Base-by-base conservation (phyloP, 768 basidiomycete species). In the Dictyophora rubrovolvata region DNA sequence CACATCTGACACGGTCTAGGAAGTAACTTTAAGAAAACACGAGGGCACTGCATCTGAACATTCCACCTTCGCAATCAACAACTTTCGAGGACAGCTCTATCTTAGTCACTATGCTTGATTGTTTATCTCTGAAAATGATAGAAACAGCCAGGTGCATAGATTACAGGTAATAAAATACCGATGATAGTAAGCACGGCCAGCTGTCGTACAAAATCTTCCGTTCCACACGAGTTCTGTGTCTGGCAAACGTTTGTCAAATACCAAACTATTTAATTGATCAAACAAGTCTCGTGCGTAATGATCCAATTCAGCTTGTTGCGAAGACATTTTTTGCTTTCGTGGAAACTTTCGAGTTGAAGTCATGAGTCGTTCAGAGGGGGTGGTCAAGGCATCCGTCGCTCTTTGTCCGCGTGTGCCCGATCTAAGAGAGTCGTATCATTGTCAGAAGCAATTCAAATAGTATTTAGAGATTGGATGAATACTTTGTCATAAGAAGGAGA, bases 21-120 rank as follows among this genome's bases (percentile, higher is more conserved):
- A 12, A 1, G 34, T 58, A n/a, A 16, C 53, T 36, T 14, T 21
- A 4, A 16, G 46, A 23, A n/a, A 35, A 36, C 11, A 6, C 46
- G 28, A 21, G 33, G n/a, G 8, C n/a, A 42, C 42, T 21, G 22
- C 53, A 28, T 10, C 18, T 5, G 28, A 28, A 28, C 7, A 33
- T 60, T 75, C 59, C 59, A 89, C 90, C 87, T 63, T 87, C 80
- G 53, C 78, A 80, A 62, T 89, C 88, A 60, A 93, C 69, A 28
- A 94, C 84, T 68, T 93, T 94, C 50, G 79, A 78, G 5, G 89
- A 87, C n/a, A 94, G 73, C 65, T 90, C 83, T 58, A 93, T 91
- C 64, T 80, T 78, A 0, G 78, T 78, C 5, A 72, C 51, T 76
- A 74, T 18, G 78, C 79, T 51, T 82, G 85, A 57, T 34, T 54